phyloP scores from a whole-genome alignment of 306 rosid genomes.

The Malus sylvestris region DNA sequence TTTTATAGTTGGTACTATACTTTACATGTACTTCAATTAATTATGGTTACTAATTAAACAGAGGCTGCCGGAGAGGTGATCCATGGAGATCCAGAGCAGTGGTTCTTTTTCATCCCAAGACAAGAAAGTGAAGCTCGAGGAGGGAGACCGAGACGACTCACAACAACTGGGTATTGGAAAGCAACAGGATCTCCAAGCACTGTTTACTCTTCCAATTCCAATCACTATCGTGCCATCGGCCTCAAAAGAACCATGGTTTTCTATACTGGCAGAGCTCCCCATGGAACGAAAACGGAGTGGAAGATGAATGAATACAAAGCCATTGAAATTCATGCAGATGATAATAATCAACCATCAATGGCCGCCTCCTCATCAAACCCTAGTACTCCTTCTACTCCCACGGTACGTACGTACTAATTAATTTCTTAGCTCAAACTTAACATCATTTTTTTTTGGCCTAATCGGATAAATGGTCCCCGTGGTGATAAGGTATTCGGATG shows the following conservation, averaged over 20 bases:
- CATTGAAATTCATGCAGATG: conserved; percentile 9
- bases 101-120: conserved; percentile 79
- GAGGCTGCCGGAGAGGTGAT: conserved; percentile 61
- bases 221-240: conserved; percentile 46
- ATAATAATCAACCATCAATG: not conserved
- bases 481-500: no score
- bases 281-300: conserved; percentile 79
- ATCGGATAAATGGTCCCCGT: no score
- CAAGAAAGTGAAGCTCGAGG: conserved; percentile 88
- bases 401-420: not conserved
- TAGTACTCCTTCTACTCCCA: not conserved
- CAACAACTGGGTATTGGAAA: conserved; percentile 75
- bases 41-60: conserved; percentile 3
- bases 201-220: conserved; percentile 41
- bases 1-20: no score
- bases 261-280: conserved; percentile 73
- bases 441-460: no score
- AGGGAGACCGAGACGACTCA: conserved; percentile 74
- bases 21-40: no score
- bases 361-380: conserved; percentile 20
- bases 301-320: conserved; percentile 89
- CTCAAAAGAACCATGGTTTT: conserved; percentile 82
- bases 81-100: conserved; percentile 57
- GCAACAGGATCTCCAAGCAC: conserved; percentile 78
- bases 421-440: no score